Conservation (phyloP, 345 rosid genomes). For the Rhodomyrtus tomentosa region DNA sequence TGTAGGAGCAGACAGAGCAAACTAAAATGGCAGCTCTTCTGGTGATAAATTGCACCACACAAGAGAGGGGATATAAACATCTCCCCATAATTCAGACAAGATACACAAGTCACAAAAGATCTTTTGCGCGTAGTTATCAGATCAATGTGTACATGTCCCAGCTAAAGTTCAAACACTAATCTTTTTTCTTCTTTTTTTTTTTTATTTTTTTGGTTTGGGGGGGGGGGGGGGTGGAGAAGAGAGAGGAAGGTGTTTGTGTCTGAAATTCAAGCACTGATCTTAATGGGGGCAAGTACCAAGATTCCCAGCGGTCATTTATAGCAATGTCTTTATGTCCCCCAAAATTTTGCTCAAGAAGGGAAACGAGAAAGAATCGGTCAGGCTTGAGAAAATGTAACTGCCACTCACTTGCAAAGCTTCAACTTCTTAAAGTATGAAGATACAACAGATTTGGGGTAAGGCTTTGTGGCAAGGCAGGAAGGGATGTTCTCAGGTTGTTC, state of each 20-base stretch:
- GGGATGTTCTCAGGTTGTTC: constrained; percentile 91
- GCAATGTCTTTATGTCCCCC: background rate
- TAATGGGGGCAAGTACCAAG: background rate
- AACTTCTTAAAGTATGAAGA: constrained; percentile 55
- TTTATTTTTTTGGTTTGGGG: too few species aligned
- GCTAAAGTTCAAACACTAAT: background rate
- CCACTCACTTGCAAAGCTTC: constrained; percentile 65
- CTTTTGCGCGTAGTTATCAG: background rate
- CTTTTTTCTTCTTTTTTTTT: too few species aligned
- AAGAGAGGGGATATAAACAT: background rate
- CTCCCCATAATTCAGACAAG: background rate
- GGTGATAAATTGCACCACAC: background rate
- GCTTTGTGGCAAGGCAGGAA: constrained; percentile 80
- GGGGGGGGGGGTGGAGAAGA: too few species aligned
- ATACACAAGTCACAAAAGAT: background rate
- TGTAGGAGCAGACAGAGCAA: background rate
- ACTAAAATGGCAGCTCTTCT: background rate
- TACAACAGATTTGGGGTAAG: constrained; percentile 51
- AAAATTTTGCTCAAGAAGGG: background rate
- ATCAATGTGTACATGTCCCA: background rate
- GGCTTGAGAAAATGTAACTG: background rate
- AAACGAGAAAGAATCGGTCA: background rate
- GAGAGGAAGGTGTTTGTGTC: too few species aligned
- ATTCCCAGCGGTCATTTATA: background rate
- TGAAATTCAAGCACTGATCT: background rate